These are phyloP conservation scores for Cladosporium sp. DNA, from an alignment of 2,329 filamentous ascomycete genomes.

Conservation along the genomic window DNA sequence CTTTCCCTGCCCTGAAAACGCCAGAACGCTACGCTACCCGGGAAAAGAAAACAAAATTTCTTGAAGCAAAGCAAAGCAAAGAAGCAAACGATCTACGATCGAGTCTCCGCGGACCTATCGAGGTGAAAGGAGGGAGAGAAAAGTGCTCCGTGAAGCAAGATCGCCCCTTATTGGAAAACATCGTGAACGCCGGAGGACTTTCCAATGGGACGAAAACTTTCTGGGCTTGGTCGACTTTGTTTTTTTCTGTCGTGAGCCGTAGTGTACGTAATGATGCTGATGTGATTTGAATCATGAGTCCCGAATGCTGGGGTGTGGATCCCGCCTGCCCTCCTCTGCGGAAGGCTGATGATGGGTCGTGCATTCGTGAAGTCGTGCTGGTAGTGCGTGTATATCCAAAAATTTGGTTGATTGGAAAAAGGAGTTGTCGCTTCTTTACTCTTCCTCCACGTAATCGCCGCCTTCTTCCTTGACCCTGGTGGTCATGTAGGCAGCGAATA, in stretches of 20 bases:
- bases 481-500: slow-evolving; percentile 75
- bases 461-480: slow-evolving; percentile 64
- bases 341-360: slow-evolving; percentile 1
- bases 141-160: not conserved
- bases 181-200: not conserved
- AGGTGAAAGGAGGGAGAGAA: not conserved
- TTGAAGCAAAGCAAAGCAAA: not conserved
- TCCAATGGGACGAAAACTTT: not conserved
- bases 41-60: no score
- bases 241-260: not conserved
- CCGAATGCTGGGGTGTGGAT: not conserved
- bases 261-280: not conserved
- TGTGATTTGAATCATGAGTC: slow-evolving; percentile 1
- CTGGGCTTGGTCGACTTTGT: not conserved
- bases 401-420: not conserved
- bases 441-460: slow-evolving; percentile 8
- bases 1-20: not conserved
- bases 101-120: no score
- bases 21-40: slow-evolving; percentile 1
- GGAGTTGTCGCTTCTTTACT: not conserved
- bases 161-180: not conserved
- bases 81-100: no score
- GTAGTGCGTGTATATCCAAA: not conserved
- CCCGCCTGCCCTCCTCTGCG: not conserved
- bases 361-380: not conserved